Evolutionary conservation across 306 rosid species (phyloP), one percentile per base, ranked within the genome.

Genomic region (Alnus rubra): DNA sequence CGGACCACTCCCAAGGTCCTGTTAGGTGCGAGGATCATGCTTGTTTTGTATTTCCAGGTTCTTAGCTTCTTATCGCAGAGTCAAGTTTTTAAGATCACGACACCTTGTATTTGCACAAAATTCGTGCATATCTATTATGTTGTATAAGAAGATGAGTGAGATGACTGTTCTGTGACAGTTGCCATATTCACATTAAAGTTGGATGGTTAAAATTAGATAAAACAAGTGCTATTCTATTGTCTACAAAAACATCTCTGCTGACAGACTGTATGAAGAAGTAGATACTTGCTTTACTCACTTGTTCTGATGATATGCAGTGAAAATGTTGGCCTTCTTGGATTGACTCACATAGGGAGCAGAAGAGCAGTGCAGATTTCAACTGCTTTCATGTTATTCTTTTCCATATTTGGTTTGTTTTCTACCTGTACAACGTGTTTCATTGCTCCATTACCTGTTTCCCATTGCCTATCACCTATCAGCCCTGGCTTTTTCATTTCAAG

Each of bases 281-380:
- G 52, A 37, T 54, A 11, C 37, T 19, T 62, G 56, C 49, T 44
- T 33, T 33, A 15, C 16, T 64, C 50, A 78, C 62, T 76, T 72
- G 77, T 77, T 56, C 33, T 23, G 45, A 71, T 79, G 62, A 9
- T 81, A 5, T 82, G 85, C 89, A 96, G 99, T n/a, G 99, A 96
- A 84, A 96, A 96, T 81, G 93, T 93, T 44, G 99, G 99, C 28
- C 88, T 93, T 45, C 97, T 96, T 79, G 99, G 99, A 70, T 78
- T 96, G 77, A 96, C 99, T 0, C 91, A 78, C 78, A 93, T 96
- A 55, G 99, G 99, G 65, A 96, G 99, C 91, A 84, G 99, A 84
- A 89, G 99, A 81, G 96, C 92, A 1, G 97, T 93, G 88, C 97
- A 96, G 78, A 91, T 96, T 52, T 93, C 98, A n/a, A 79, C 94